Conservation (phyloP, 2,329 filamentous ascomycete species). For the Nannizzia gypsea region DNA sequence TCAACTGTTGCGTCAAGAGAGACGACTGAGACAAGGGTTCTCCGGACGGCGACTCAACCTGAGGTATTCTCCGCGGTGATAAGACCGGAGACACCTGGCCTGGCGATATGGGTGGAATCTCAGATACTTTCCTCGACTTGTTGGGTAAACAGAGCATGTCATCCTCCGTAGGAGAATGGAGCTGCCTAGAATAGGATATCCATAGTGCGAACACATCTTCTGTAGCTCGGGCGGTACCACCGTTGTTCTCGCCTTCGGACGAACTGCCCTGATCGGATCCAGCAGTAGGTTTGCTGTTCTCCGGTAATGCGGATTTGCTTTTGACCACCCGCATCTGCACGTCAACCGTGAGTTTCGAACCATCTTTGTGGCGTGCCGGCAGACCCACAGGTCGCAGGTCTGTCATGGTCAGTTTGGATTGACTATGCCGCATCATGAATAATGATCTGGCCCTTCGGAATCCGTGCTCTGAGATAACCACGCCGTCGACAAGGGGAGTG, state of each 20-base stretch:
- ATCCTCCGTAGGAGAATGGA: constrained; percentile 60
- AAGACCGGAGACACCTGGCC: constrained; percentile 48
- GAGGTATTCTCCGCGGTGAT: constrained; percentile 18
- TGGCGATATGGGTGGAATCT: constrained; percentile 66
- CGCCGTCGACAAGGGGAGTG: constrained; percentile 74
- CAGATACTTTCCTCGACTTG: constrained; percentile 42
- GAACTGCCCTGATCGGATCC: constrained; percentile 40
- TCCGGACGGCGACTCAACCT: constrained; percentile 20
- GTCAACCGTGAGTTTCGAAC: constrained; percentile 83
- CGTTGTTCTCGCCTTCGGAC: constrained; percentile 19
- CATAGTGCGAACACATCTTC: constrained; percentile 91
- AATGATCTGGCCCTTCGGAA: constrained; percentile 82
- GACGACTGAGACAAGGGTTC: constrained; percentile 33
- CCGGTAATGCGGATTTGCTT: constrained; percentile 58
- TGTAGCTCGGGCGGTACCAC: constrained; percentile 34
- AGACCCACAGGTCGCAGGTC: constrained; percentile 79
- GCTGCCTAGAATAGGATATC: constrained; percentile 90
- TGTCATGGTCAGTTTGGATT: constrained; percentile 61
- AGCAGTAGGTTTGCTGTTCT: constrained; percentile 25
- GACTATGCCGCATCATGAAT: constrained; percentile 70
- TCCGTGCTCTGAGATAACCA: constrained; percentile 90
- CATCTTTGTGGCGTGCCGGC: constrained; percentile 76
- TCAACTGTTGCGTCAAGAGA: constrained; percentile 41
- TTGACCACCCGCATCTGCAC: constrained; percentile 94
- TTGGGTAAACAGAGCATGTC: constrained; percentile 37